phyloP scores from a whole-genome alignment of 768 basidiomycete species.

The Hygrophoropsis aurantiaca region DNA sequence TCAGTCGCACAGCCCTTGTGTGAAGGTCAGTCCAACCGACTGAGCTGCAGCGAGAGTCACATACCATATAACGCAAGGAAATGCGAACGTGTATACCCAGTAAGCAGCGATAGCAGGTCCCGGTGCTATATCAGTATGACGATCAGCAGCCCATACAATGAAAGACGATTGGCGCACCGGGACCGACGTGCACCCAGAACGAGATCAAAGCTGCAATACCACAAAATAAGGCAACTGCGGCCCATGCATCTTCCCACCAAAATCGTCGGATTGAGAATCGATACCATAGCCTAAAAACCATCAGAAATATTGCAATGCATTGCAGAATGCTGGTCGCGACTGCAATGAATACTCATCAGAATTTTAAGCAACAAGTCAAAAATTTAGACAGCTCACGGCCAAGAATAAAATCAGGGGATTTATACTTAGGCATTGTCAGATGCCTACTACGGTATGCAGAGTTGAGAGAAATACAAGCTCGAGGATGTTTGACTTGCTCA shows the following conservation, averaged over 20 bases:
- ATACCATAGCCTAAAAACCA: conserved; percentile 17
- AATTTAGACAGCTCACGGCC: no score
- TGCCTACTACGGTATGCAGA: no score
- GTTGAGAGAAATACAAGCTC: no score
- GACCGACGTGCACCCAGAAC: conserved; percentile 7
- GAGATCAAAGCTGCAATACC: conserved; percentile 9
- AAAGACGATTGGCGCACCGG: conserved; percentile 2
- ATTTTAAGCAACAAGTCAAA: no score
- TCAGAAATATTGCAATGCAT: conserved; percentile 10
- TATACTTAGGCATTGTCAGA: no score
- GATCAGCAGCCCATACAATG: conserved; percentile 8
- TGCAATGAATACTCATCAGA: no score
- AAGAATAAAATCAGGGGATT: no score
- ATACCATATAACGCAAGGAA: conserved; percentile 13
- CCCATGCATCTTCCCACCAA: no score
- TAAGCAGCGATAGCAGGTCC: conserved; percentile 2
- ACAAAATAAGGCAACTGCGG: conserved; percentile 7
- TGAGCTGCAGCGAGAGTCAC: neutral
- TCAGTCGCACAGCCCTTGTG: conserved; percentile 20
- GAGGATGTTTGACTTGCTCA: no score
- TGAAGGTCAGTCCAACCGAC: neutral
- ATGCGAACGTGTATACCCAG: conserved; percentile 14
- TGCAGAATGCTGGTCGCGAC: conserved; percentile 6
- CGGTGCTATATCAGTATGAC: conserved; percentile 3
- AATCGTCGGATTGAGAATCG: conserved; percentile 14